phyloP scores from a whole-genome alignment of 2,329 filamentous ascomycete genomes.

The Emericellopsis atlantica region DNA sequence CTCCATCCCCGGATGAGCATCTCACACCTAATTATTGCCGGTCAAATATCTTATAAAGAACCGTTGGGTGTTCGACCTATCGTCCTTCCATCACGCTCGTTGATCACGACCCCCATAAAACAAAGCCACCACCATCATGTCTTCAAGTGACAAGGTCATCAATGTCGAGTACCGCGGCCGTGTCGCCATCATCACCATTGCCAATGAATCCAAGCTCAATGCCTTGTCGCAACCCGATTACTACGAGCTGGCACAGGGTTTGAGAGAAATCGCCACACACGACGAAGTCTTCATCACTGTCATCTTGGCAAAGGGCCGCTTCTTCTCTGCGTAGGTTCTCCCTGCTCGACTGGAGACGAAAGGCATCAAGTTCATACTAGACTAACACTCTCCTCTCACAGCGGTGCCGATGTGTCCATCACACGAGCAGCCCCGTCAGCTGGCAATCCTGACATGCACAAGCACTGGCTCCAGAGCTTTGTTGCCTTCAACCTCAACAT shows the following conservation, averaged over 20 bases:
- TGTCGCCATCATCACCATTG: constrained; percentile 67
- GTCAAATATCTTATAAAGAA: too few species aligned
- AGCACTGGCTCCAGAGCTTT: constrained; percentile 56
- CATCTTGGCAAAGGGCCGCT: constrained; percentile 68
- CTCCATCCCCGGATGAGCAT: too few species aligned
- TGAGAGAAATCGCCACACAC: constrained; percentile 66
- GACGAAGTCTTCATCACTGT: constrained; percentile 79
- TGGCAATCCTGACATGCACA: constrained; percentile 24
- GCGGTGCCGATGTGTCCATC: constrained; percentile 67
- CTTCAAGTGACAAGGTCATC: constrained; percentile 14
- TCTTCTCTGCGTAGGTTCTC: constrained; percentile 69
- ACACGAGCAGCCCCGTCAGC: constrained; percentile 26
- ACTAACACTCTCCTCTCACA: constrained; percentile 17
- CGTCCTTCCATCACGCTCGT: too few species aligned
- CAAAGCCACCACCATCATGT: not conserved
- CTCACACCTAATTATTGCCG: too few species aligned
- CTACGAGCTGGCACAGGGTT: constrained; percentile 58
- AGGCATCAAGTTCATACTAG: too few species aligned
- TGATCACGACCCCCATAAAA: not conserved
- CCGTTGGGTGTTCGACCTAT: too few species aligned
- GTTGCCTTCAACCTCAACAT: constrained; percentile 80
- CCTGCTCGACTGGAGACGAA: too few species aligned
- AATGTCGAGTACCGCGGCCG: constrained; percentile 26
- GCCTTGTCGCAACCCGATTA: constrained; percentile 63
- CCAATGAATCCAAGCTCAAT: constrained; percentile 78